These are phyloP conservation scores for Monosporascus sp. DNA, from an alignment of 2,329 filamentous ascomycete genomes.

Conservation along the genomic window DNA sequence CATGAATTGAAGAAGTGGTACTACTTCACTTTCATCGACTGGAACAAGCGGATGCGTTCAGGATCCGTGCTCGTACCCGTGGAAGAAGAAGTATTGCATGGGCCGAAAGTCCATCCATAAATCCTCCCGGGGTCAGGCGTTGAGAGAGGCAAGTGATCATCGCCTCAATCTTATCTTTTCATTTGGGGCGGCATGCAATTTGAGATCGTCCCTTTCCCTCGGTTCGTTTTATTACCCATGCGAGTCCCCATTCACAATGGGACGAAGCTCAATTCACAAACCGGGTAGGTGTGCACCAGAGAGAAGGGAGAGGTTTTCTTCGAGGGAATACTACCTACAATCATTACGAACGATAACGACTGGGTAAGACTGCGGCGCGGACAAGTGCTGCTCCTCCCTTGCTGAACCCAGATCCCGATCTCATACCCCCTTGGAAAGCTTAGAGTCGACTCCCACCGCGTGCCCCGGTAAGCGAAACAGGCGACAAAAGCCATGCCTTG, in stretches of 20 bases:
- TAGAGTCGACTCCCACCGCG: background rate
- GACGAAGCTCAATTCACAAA: no score
- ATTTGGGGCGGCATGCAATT: background rate
- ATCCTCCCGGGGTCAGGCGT: background rate
- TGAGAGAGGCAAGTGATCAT: background rate
- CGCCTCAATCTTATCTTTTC: background rate
- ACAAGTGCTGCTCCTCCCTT: background rate
- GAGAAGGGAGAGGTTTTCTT: no score
- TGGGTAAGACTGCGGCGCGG: no score
- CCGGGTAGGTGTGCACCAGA: no score
- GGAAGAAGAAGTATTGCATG: background rate
- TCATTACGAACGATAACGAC: no score
- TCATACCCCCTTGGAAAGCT: background rate
- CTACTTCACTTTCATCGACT: background rate
- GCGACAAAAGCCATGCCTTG: background rate
- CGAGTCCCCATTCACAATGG: background rate
- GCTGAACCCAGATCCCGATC: background rate
- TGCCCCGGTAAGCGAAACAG: background rate
- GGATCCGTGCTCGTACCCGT: background rate
- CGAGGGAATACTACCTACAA: no score
- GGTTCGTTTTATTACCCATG: background rate
- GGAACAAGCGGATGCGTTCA: background rate
- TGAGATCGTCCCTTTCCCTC: background rate
- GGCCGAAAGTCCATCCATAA: background rate
- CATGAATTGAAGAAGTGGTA: background rate